These are phyloP conservation scores for Aspergillus luchuensis DNA, from an alignment of 2,329 filamentous ascomycete genomes.

Conservation along the genomic window DNA sequence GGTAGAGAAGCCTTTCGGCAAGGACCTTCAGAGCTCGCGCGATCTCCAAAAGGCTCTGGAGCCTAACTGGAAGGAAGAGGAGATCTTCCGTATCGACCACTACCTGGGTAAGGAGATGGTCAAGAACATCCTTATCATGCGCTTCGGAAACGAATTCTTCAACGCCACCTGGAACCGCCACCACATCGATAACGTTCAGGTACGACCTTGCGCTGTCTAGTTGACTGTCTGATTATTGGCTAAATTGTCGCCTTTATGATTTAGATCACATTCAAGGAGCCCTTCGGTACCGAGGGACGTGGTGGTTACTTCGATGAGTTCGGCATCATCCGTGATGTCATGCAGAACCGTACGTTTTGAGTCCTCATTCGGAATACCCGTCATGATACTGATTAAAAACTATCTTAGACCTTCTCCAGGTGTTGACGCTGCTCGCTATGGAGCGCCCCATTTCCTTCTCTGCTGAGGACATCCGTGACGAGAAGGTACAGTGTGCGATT, in stretches of 20 bases:
- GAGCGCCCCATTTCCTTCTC: conserved; percentile 98
- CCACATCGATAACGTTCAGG: conserved; percentile 97
- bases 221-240: background rate
- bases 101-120: conserved; percentile 99
- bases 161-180: conserved; percentile 98
- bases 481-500: conserved; percentile 62
- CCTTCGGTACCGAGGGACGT: conserved; percentile 95
- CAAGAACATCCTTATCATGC: conserved; percentile 97
- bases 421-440: conserved; percentile 95
- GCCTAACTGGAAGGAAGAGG: conserved; percentile 98
- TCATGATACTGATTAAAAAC: conserved; percentile 16
- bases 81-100: conserved; percentile 98
- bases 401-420: conserved; percentile 79
- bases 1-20: conserved; percentile 99
- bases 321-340: conserved; percentile 98
- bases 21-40: conserved; percentile 90
- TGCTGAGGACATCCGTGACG: conserved; percentile 95
- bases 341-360: conserved; percentile 81
- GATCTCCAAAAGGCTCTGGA: conserved; percentile 93
- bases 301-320: conserved; percentile 99
- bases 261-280: conserved; percentile 96
- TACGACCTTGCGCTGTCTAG: conserved; percentile 29
- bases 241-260: background rate
- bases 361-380: too few species aligned
- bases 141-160: conserved; percentile 98